A percentile compares a stretch with the other conserved stretches of the same genome.
These are phyloP conservation scores for Quambalaria eucalypti DNA, from an alignment of 1,284 basidiomycete genomes.

Conservation along the genomic window DNA sequence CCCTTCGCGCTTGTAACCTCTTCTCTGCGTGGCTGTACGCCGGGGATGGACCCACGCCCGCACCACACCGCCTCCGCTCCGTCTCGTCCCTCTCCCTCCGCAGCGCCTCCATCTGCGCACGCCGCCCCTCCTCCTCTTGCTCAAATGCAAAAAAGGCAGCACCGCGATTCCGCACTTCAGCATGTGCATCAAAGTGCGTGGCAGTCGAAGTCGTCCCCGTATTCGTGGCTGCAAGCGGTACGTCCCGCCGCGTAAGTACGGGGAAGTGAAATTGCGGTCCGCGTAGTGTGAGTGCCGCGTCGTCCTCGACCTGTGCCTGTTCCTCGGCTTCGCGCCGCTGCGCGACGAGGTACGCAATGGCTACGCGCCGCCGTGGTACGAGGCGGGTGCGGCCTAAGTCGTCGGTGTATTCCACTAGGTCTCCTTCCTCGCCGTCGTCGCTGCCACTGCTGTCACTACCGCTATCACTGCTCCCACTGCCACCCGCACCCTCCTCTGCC, in stretches of 20 bases:
- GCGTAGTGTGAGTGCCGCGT: background rate
- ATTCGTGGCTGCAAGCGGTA: background rate
- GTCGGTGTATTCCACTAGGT: conserved; percentile 72
- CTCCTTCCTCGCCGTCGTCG: conserved; percentile 57
- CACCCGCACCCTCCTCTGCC: too few relatives aligned
- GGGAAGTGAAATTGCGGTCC: conserved; percentile 58
- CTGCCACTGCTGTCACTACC: conserved; percentile 37
- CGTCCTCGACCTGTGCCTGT: background rate
- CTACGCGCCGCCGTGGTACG: conserved; percentile 64
- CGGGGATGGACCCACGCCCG: background rate
- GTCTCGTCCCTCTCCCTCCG: conserved; percentile 1
- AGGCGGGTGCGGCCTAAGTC: conserved; percentile 69
- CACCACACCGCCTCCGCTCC: background rate
- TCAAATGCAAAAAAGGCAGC: conserved; percentile 83
- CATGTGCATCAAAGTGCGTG: conserved; percentile 66
- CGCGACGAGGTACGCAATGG: conserved; percentile 54
- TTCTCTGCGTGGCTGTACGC: background rate
- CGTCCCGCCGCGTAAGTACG: conserved; percentile 38
- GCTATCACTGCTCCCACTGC: conserved; percentile 55
- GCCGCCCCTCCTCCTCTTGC: conserved; percentile 65
- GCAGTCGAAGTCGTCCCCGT: background rate
- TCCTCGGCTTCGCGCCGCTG: background rate
- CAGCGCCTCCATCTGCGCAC: conserved; percentile 69
- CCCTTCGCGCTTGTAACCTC: too few relatives aligned
- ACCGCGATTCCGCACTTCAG: conserved; percentile 72